A percentile compares a stretch with the other conserved stretches of the same genome.
These are phyloP conservation scores for Rosa hybrid DNA, from an alignment of 331 rosid species.

Conservation along the genomic window DNA sequence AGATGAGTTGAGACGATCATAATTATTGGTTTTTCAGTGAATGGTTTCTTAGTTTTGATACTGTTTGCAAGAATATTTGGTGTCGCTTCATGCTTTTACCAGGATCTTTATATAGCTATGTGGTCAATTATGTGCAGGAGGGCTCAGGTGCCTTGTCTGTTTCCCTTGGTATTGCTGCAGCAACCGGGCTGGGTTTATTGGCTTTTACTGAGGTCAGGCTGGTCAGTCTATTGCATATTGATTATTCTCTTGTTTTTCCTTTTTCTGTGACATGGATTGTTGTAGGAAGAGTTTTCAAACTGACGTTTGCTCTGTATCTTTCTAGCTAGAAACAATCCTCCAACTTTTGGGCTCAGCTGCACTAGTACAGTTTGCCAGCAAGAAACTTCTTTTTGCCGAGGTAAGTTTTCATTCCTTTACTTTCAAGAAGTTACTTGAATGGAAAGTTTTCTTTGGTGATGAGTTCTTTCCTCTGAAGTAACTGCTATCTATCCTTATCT, in stretches of 20 bases:
- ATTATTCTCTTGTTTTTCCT: slow-evolving; percentile 2
- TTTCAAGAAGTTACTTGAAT: slow-evolving; percentile 4
- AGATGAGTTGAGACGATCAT: not conserved
- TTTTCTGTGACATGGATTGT: slow-evolving; percentile 13
- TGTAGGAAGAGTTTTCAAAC: slow-evolving; percentile 16
- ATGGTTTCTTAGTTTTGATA: not conserved
- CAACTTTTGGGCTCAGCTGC: slow-evolving; percentile 90
- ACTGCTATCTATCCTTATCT: not conserved
- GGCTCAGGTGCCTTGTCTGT: slow-evolving; percentile 60
- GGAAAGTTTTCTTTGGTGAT: not conserved
- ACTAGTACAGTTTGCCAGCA: slow-evolving; percentile 75
- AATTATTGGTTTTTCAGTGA: not conserved
- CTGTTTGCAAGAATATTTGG: not conserved
- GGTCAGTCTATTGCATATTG: not conserved
- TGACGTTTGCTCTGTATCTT: slow-evolving; percentile 13
- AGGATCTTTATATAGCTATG: slow-evolving; percentile 23
- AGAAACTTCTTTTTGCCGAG: slow-evolving; percentile 85
- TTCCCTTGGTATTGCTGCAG: slow-evolving; percentile 76
- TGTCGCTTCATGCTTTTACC: slow-evolving; percentile 12
- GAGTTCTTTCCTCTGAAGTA: not conserved
- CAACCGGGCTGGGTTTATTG: slow-evolving; percentile 68
- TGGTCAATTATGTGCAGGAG: slow-evolving; percentile 58
- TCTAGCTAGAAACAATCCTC: slow-evolving; percentile 85
- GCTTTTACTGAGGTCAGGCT: slow-evolving; percentile 77
- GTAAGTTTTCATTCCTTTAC: slow-evolving; percentile 33